These are phyloP conservation scores for Cochlearia excelsa DNA, from an alignment of 345 rosid genomes.

Conservation along the genomic window DNA sequence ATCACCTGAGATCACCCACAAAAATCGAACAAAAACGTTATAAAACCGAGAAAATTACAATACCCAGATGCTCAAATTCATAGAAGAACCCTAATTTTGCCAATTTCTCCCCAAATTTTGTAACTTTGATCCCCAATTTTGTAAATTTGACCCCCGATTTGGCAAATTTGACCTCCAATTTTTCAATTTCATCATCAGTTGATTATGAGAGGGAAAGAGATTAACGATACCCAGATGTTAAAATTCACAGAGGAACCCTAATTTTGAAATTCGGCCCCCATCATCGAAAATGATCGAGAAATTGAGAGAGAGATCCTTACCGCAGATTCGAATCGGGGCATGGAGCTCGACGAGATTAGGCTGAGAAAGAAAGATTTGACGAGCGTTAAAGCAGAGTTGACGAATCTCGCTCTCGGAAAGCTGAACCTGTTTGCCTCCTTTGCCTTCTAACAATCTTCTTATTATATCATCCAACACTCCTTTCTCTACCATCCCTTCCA, in stretches of 20 bases:
- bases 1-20: slow-evolving; percentile 54
- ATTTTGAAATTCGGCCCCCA: no score
- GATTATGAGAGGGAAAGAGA: not conserved
- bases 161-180: no score
- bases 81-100: not conserved
- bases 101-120: not conserved
- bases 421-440: slow-evolving; percentile 64
- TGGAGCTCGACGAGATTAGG: slow-evolving; percentile 44
- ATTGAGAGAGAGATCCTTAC: slow-evolving; percentile 25
- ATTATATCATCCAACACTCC: slow-evolving; percentile 85
- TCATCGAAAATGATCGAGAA: no score
- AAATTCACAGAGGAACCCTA: no score
- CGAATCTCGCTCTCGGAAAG: slow-evolving; percentile 95
- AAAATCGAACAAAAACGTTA: not conserved
- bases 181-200: not conserved
- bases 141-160: no score
- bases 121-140: no score
- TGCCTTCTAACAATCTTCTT: slow-evolving; percentile 51
- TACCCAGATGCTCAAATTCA: slow-evolving; percentile 8
- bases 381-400: slow-evolving; percentile 86
- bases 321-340: slow-evolving; percentile 87
- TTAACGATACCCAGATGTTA: no score
- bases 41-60: not conserved
- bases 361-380: slow-evolving; percentile 58
- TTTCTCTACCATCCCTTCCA: slow-evolving; percentile 76